These are phyloP conservation scores for Geotrichum candidum DNA, from an alignment of 1,139 yeast genomes.

Conservation along the genomic window DNA sequence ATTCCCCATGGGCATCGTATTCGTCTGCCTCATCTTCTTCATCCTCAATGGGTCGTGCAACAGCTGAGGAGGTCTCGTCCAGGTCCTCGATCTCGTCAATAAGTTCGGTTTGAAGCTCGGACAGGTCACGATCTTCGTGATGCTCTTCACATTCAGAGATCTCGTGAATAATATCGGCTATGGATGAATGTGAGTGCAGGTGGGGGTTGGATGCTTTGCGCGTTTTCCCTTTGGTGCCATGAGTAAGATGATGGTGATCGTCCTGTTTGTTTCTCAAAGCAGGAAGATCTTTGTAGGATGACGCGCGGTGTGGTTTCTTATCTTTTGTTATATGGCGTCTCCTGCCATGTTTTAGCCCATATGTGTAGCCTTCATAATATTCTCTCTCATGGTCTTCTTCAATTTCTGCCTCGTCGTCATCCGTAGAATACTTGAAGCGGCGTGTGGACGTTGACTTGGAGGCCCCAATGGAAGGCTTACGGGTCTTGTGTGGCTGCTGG, in stretches of 20 bases:
- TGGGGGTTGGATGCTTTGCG: not conserved
- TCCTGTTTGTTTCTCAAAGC: not conserved
- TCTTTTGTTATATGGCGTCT: conserved; percentile 16
- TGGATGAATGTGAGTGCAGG: conserved; percentile 3
- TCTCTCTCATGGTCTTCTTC: conserved; percentile 56
- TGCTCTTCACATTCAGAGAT: conserved; percentile 14
- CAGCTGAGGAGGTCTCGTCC: conserved; percentile 21
- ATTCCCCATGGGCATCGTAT: conserved; percentile 25
- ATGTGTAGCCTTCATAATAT: conserved; percentile 66
- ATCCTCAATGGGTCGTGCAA: not conserved
- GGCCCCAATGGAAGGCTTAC: not conserved
- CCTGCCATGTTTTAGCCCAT: conserved; percentile 48
- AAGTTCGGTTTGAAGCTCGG: not conserved
- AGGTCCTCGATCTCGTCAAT: conserved; percentile 5
- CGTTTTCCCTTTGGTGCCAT: conserved; percentile 5
- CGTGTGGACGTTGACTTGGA: conserved; percentile 10
- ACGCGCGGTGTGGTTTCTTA: not conserved
- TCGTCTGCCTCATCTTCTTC: not conserved
- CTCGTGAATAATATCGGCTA: conserved; percentile 7
- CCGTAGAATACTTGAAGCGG: conserved; percentile 42
- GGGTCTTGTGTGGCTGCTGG: not conserved
- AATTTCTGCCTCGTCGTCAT: conserved; percentile 64
- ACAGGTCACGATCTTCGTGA: conserved; percentile 5
- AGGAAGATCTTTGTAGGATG: conserved; percentile 3
- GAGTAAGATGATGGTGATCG: not conserved